Evolutionary conservation across 2,329 filamentous ascomycete genomes (phyloP).

Genomic region (Apiospora rasikravindrae): DNA sequence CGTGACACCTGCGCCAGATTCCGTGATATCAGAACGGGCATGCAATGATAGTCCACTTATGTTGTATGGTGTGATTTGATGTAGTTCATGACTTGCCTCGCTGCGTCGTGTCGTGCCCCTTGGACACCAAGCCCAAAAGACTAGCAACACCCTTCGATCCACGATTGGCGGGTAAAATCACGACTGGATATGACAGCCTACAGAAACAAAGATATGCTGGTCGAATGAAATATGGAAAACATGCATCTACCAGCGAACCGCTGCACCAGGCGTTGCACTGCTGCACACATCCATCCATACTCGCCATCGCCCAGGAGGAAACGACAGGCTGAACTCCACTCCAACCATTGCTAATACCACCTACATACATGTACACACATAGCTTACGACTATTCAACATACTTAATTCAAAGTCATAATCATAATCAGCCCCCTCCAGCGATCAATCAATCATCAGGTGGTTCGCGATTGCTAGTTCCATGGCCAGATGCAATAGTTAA

Average conservation of each 20-base stretch:
- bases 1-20: not conserved
- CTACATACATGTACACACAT: not conserved
- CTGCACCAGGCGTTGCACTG: constrained; percentile 11
- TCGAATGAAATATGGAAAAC: not conserved
- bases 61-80: constrained; percentile 6
- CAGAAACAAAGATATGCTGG: not conserved
- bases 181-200: not conserved
- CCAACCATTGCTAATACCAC: not conserved
- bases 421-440: not conserved
- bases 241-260: constrained; percentile 9
- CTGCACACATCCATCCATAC: not conserved
- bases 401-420: not conserved
- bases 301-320: not conserved
- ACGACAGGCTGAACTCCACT: not conserved
- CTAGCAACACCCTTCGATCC: not conserved
- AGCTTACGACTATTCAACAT: not conserved
- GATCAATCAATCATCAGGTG: constrained; percentile 3
- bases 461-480: constrained; percentile 12
- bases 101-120: not conserved
- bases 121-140: not conserved
- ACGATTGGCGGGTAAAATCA: constrained; percentile 15
- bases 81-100: not conserved
- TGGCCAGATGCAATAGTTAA: constrained; percentile 14
- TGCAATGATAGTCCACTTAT: not conserved
- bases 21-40: not conserved